phyloP scores from a whole-genome alignment of 495 filamentous ascomycete genomes.

The Sphaerosporella brunnea region DNA sequence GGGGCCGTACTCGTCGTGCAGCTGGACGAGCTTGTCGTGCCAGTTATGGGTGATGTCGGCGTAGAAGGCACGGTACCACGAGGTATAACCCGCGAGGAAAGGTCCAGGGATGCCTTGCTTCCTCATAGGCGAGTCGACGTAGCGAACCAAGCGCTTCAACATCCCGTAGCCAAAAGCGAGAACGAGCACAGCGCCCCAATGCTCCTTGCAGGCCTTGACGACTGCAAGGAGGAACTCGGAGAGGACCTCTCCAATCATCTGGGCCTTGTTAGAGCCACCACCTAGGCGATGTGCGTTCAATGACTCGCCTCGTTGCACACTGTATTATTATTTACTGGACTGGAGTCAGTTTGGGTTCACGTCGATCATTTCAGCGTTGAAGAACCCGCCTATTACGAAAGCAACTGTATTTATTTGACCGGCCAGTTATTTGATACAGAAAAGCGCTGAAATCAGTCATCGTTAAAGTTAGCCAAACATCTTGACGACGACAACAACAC shows the following conservation, averaged over 20 bases:
- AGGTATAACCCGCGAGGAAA: conserved; percentile 46
- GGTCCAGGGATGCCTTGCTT: conserved; percentile 37
- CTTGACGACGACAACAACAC: too few relatives aligned
- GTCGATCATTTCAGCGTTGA: too few relatives aligned
- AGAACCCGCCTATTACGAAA: too few relatives aligned
- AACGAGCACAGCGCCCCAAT: background rate
- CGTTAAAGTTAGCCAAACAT: too few relatives aligned
- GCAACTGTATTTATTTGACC: too few relatives aligned
- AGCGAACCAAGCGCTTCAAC: background rate
- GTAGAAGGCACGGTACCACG: conserved; percentile 52
- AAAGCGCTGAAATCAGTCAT: too few relatives aligned
- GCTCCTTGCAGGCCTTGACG: background rate
- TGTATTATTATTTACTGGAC: too few relatives aligned
- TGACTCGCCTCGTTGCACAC: too few relatives aligned
- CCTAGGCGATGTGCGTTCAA: too few relatives aligned
- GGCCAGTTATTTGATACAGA: too few relatives aligned
- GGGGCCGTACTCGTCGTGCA: conserved; percentile 55
- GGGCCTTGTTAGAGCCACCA: too few relatives aligned
- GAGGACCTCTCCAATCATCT: background rate
- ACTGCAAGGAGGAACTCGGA: background rate
- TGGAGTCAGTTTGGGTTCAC: too few relatives aligned
- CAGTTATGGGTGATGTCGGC: conserved; percentile 39
- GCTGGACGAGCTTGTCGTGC: conserved; percentile 44
- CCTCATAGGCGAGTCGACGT: conserved; percentile 13
- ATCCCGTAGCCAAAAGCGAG: background rate